phyloP scores from a whole-genome alignment of 2,329 filamentous ascomycete species.

The Epichloe brachyelytri region DNA sequence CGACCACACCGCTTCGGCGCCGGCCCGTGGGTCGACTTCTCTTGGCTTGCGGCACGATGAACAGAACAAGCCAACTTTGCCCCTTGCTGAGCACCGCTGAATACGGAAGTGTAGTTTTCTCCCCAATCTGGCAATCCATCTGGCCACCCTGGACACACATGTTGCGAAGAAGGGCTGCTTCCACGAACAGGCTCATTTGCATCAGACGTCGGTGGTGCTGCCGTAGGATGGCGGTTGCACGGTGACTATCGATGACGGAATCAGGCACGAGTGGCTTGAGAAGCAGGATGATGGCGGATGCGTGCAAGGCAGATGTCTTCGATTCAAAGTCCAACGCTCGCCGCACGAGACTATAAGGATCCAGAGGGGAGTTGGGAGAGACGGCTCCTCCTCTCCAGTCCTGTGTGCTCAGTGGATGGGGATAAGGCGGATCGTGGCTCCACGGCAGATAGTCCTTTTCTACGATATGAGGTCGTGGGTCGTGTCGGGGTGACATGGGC shows the following conservation, averaged over 20 bases:
- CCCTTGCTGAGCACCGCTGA: conserved; percentile 40
- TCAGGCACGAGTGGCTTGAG: conserved; percentile 44
- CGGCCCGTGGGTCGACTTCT: conserved; percentile 34
- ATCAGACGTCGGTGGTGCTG: conserved; percentile 49
- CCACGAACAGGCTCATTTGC: conserved; percentile 45
- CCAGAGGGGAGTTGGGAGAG: conserved; percentile 27
- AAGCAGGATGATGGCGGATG: conserved; percentile 47
- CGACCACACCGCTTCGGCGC: conserved; percentile 37
- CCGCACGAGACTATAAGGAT: conserved; percentile 41
- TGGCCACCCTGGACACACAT: conserved; percentile 45
- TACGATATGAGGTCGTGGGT: conserved; percentile 30
- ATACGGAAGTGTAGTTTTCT: conserved; percentile 40
- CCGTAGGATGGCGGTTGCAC: conserved; percentile 42
- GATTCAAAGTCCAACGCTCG: conserved; percentile 44
- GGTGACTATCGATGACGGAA: conserved; percentile 39
- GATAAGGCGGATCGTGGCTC: conserved; percentile 42
- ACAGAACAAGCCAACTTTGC: conserved; percentile 42
- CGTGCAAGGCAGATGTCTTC: conserved; percentile 42
- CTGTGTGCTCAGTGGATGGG: conserved; percentile 26
- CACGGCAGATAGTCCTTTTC: conserved; percentile 49
- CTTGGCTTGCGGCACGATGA: conserved; percentile 42
- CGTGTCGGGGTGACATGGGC: conserved; percentile 20
- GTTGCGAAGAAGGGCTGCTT: conserved; percentile 49
- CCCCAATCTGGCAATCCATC: conserved; percentile 38
- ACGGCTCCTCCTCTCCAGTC: conserved; percentile 2